Percentiles rank a stretch among this genome's conserved stretches.
Evolutionary conservation across 1,284 basidiomycete species (phyloP).

Genomic region (Cryptococcus sp.): DNA sequence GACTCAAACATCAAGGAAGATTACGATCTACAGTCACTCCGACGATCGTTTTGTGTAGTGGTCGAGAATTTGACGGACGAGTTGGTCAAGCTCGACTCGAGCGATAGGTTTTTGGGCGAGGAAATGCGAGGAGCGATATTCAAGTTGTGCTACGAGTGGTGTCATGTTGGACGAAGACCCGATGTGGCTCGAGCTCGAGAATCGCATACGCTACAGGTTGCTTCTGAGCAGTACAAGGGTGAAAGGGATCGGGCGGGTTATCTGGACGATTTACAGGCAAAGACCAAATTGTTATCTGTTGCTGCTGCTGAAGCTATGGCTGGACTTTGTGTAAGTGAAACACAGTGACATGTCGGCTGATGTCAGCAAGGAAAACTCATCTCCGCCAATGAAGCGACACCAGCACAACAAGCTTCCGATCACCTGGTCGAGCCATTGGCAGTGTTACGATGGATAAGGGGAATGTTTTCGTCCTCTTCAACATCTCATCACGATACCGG

Average conservation of each 20-base stretch:
- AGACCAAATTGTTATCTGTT: conserved; percentile 66
- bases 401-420: conserved; percentile 33
- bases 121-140: conserved; percentile 77
- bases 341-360: neutral
- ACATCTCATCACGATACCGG: conserved; percentile 46
- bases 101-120: conserved; percentile 70
- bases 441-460: conserved; percentile 50
- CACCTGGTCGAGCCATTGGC: conserved; percentile 46
- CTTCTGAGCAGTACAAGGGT: conserved; percentile 53
- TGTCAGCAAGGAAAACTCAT: conserved; percentile 41
- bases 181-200: conserved; percentile 70
- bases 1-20: conserved; percentile 69
- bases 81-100: conserved; percentile 63
- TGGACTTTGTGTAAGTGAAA: conserved; percentile 68
- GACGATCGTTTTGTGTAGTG: conserved; percentile 84
- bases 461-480: conserved; percentile 48
- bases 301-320: conserved; percentile 77
- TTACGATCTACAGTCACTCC: conserved; percentile 72
- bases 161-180: conserved; percentile 72
- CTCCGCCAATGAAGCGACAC: conserved; percentile 30
- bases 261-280: conserved; percentile 59
- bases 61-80: conserved; percentile 81
- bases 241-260: conserved; percentile 59
- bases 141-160: conserved; percentile 89
- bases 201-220: conserved; percentile 67